phyloP scores from a whole-genome alignment of 2,329 filamentous ascomycete genomes.

The Sclerotinia borealis region DNA sequence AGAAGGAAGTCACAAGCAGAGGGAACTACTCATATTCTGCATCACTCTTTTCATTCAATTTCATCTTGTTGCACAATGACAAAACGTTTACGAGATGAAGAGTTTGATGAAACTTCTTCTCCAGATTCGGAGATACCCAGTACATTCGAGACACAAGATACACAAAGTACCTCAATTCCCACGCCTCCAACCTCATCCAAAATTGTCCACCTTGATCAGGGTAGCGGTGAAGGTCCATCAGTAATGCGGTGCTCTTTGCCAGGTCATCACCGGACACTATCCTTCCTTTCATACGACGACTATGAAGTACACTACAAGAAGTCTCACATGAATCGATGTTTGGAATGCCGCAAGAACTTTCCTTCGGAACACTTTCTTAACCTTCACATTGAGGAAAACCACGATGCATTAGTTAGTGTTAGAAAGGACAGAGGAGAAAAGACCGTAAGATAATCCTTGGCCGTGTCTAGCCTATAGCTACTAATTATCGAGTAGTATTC shows the following conservation, averaged over 20 bases:
- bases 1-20: not conserved
- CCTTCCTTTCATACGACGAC: constrained; percentile 68
- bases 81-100: constrained; percentile 53
- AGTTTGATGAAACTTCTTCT: constrained; percentile 38
- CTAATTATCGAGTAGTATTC: constrained; percentile 54
- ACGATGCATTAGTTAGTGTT: constrained; percentile 72
- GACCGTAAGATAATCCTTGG: constrained; percentile 54
- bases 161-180: constrained; percentile 23
- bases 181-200: constrained; percentile 40
- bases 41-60: not conserved
- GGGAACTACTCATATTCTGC: not conserved
- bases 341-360: constrained; percentile 80
- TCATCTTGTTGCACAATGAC: constrained; percentile 41
- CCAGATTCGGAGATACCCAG: constrained; percentile 29
- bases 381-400: constrained; percentile 85
- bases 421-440: constrained; percentile 76
- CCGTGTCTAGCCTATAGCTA: not conserved
- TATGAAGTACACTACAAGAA: constrained; percentile 85
- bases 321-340: constrained; percentile 76
- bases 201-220: constrained; percentile 57
- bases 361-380: constrained; percentile 74
- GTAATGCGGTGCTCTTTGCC: constrained; percentile 76
- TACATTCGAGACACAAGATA: constrained; percentile 21
- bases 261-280: constrained; percentile 64
- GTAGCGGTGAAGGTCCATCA: constrained; percentile 34